phyloP scores from a whole-genome alignment of 306 rosid species.

The Alnus glutinosa region DNA sequence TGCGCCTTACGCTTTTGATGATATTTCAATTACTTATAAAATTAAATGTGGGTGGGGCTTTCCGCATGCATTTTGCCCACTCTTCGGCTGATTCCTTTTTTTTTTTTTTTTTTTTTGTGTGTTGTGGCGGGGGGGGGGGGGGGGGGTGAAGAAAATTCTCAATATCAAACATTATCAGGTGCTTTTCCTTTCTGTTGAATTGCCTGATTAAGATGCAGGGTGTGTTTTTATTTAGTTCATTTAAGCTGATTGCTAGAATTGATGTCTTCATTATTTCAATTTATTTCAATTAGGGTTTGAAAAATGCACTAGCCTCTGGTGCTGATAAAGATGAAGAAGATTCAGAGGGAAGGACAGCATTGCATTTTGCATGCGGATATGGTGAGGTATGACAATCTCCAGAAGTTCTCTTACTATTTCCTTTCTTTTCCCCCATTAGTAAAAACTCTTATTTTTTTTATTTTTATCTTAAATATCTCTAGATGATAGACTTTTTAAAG shows the following conservation, averaged over 20 bases:
- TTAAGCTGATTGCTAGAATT: slow-evolving; percentile 22
- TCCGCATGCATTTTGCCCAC: too few relatives aligned
- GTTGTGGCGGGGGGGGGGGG: too few relatives aligned
- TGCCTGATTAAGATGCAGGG: neutral
- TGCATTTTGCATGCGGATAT: slow-evolving; percentile 98
- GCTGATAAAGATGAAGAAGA: slow-evolving; percentile 95
- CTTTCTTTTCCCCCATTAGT: slow-evolving; percentile 8
- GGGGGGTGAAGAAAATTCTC: too few relatives aligned
- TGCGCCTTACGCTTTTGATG: too few relatives aligned
- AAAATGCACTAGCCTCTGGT: slow-evolving; percentile 81
- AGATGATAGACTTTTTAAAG: slow-evolving; percentile 1
- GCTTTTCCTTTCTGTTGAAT: slow-evolving; percentile 5
- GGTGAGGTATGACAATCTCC: slow-evolving; percentile 75
- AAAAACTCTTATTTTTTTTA: neutral
- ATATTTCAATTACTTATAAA: too few relatives aligned
- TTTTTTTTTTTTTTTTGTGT: too few relatives aligned
- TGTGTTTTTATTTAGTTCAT: neutral
- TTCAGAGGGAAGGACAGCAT: slow-evolving; percentile 95
- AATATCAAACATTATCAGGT: too few relatives aligned
- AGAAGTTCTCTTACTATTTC: neutral
- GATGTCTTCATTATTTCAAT: slow-evolving; percentile 23
- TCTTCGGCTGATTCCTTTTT: too few relatives aligned
- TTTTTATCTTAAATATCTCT: neutral
- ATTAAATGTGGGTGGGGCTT: too few relatives aligned
- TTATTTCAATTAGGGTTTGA: slow-evolving; percentile 67